phyloP scores from a whole-genome alignment of 441 rosid genomes.

The Gossypium gossypioides region DNA sequence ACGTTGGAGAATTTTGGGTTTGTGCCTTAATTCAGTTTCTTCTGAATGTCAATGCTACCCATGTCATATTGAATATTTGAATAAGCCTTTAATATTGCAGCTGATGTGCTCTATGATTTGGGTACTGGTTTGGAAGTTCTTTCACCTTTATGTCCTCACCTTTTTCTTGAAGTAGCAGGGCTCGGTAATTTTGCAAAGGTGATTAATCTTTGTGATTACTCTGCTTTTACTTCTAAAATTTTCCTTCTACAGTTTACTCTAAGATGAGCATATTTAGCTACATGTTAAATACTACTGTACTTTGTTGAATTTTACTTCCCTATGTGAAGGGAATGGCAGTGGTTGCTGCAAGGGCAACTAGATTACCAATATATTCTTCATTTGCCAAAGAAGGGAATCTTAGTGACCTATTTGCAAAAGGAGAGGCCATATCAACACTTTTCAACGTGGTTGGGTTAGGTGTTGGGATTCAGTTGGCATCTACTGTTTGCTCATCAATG shows the following conservation, averaged over 20 bases:
- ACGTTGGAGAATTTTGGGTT: slow-evolving; percentile 86
- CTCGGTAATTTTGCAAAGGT: slow-evolving; percentile 96
- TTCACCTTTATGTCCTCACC: slow-evolving; percentile 78
- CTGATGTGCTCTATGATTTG: slow-evolving; percentile 84
- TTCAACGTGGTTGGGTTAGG: slow-evolving; percentile 77
- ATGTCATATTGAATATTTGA: slow-evolving; percentile 13
- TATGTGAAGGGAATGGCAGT: slow-evolving; percentile 78
- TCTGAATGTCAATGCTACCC: background rate
- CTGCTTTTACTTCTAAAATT: background rate
- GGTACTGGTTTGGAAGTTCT: slow-evolving; percentile 86
- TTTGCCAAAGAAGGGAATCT: slow-evolving; percentile 97
- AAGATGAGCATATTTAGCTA: background rate
- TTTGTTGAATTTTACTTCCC: slow-evolving; percentile 9
- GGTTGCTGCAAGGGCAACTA: slow-evolving; percentile 93
- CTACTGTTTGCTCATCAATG: slow-evolving; percentile 76
- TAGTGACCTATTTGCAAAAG: slow-evolving; percentile 89
- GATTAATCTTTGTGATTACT: background rate
- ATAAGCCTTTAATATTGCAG: slow-evolving; percentile 32
- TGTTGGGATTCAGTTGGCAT: slow-evolving; percentile 72
- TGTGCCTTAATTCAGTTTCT: slow-evolving; percentile 14
- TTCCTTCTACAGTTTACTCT: background rate
- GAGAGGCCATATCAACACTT: slow-evolving; percentile 96
- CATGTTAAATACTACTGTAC: background rate
- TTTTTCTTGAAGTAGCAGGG: slow-evolving; percentile 92
- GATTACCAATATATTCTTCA: slow-evolving; percentile 86